phyloP scores from a whole-genome alignment of 2,329 filamentous ascomycete species.

The Cordyceps javanica region DNA sequence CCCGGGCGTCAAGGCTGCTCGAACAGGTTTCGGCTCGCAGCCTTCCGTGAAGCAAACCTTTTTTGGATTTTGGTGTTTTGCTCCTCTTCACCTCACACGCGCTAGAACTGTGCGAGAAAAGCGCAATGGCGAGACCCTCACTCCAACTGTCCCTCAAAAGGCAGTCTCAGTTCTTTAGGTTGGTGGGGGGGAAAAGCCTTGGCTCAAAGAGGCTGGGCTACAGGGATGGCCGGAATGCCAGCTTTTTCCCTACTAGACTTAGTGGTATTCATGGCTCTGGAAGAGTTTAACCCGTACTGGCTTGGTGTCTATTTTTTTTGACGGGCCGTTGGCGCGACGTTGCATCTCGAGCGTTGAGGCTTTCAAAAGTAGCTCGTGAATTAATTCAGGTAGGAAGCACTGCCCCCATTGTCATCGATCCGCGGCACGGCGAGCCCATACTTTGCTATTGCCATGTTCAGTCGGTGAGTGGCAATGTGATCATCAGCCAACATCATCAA shows the following conservation, averaged over 20 bases:
- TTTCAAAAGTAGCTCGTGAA: background rate
- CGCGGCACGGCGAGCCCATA: background rate
- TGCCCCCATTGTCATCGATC: background rate
- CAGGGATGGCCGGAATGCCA: slow-evolving; percentile 5
- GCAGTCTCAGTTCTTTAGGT: background rate
- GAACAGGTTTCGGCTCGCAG: background rate
- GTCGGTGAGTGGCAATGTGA: slow-evolving; percentile 2
- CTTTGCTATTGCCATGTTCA: background rate
- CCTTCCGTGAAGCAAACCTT: background rate
- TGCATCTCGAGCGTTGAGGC: background rate
- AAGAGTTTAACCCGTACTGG: background rate
- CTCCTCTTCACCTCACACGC: too few species aligned
- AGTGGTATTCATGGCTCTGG: background rate
- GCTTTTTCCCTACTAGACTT: background rate
- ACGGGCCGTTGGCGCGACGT: slow-evolving; percentile 12
- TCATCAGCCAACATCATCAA: slow-evolving; percentile 7
- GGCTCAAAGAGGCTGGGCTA: background rate
- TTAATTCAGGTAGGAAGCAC: background rate
- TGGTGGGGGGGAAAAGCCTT: slow-evolving; percentile 1
- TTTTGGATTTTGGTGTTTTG: background rate
- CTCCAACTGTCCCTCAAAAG: background rate
- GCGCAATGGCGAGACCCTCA: background rate
- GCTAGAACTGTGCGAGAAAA: background rate
- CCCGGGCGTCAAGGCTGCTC: background rate
- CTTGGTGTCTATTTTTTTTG: background rate